Percentiles rank a stretch among this genome's conserved stretches.
Conservation (phyloP, 1,139 yeast species). For the Yamadazyma songkhlaensis region DNA sequence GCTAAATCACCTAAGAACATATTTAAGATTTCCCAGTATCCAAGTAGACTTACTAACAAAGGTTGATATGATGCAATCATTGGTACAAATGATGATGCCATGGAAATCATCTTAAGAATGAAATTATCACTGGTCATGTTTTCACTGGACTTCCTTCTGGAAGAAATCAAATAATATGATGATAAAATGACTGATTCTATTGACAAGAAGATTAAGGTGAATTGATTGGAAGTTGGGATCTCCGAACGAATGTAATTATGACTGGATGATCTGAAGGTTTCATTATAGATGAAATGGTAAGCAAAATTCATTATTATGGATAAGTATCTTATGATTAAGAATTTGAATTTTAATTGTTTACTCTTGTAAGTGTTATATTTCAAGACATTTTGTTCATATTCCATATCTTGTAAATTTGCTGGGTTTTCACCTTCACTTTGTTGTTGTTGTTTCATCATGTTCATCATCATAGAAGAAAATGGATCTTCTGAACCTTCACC, state of each 20-base stretch:
- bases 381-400: conserved; percentile 29
- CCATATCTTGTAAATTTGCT: conserved; percentile 19
- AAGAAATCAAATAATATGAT: conserved; percentile 29
- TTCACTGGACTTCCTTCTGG: conserved; percentile 24
- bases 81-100: conserved; percentile 39
- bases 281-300: conserved; percentile 28
- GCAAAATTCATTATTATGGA: conserved; percentile 29
- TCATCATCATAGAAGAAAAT: conserved; percentile 33
- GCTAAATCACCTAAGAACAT: conserved; percentile 39
- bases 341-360: conserved; percentile 29
- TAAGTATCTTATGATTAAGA: conserved; percentile 29
- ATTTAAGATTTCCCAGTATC: conserved; percentile 37
- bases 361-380: conserved; percentile 34
- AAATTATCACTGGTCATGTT: conserved; percentile 25
- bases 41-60: conserved; percentile 26
- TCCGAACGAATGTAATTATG: conserved; percentile 21
- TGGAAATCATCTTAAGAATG: conserved; percentile 27
- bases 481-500: conserved; percentile 18
- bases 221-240: conserved; percentile 14
- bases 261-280: conserved; percentile 30
- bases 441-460: conserved; percentile 17
- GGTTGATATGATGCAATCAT: conserved; percentile 29
- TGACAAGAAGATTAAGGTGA: conserved; percentile 30
- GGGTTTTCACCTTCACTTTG: conserved; percentile 10
- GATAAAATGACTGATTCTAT: conserved; percentile 35